Base-by-base conservation (phyloP, 2,329 filamentous ascomycete genomes). In the Trichoderma sp. region DNA sequence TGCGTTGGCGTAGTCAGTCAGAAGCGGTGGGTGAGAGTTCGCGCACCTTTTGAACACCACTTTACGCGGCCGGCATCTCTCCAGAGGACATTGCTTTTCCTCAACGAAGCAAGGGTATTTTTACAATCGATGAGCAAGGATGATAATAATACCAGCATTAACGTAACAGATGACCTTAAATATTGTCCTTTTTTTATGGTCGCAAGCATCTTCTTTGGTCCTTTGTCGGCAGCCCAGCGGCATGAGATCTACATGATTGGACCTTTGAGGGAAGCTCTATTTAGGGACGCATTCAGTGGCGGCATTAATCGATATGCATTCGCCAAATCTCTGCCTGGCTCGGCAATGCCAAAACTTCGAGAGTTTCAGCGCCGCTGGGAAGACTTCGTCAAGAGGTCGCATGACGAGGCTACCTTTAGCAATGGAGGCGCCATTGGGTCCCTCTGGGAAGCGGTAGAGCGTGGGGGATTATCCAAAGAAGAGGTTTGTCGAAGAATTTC, bases 1-100 rank as follows among this genome's bases (percentile, higher is more conserved):
- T 73, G 71, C 50, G 57, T 73, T 7, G 71, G 71, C 8, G 55
- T 73, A 4, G 34, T 73, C 43, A 73, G 57, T 17, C 53, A 50
- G 12, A 59, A 53, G 23, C 26, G 23, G 23, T 73, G 71, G 71
- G 28, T 20, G n/a, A 50, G 66, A 32, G 71, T 71, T 5, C 36
- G 63, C 17, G 39, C 59, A 23, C 70, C 70, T 17, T 71, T 71
- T 53, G 70, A 71, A 20, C 59, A 47, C 6, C 70, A 71, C 17
- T 71, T 71, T 28, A 71, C 64, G 15, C 64, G 64, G 11, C 32
- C 70, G 8, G 64, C 58, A 6, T 61, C 64, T n/a, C 20, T 53
- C 4, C 8, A 23, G 7, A 68, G 39, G 12, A 32, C 47, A 3
- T 47, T 13, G 11, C 20, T 36, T 0, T 68, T 68, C 12, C 7